Conservation (phyloP, 768 basidiomycete genomes). For the Trametopsis cervina region DNA sequence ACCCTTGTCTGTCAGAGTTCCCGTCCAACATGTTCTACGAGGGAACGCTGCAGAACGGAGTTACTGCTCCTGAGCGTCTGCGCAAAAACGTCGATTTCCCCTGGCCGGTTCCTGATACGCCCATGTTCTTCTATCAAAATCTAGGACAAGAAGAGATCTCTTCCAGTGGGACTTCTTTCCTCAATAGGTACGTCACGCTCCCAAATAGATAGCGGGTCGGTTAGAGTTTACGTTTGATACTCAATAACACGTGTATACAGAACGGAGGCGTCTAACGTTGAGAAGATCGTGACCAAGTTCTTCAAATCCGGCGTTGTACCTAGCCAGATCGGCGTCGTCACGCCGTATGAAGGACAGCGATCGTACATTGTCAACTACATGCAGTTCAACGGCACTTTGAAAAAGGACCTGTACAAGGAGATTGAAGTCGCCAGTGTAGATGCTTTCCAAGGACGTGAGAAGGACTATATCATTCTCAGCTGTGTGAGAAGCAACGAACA, state of each 20-base stretch:
- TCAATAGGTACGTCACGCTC: constrained; percentile 62
- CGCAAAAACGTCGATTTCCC: constrained; percentile 99
- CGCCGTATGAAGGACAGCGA: constrained; percentile 97
- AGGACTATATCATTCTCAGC: constrained; percentile 98
- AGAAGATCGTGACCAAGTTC: constrained; percentile 99
- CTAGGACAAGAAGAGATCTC: constrained; percentile 98
- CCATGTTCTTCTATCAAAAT: constrained; percentile 99
- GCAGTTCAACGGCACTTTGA: constrained; percentile 99
- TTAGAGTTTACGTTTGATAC: constrained; percentile 8
- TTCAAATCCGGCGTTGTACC: constrained; percentile 99
- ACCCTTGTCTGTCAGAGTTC: constrained; percentile 98
- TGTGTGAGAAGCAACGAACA: constrained; percentile 99
- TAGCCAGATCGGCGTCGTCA: constrained; percentile 94
- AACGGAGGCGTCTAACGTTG: constrained; percentile 97
- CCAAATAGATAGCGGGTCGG: too few relatives aligned
- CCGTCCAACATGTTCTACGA: constrained; percentile 99
- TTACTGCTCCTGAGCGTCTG: constrained; percentile 94
- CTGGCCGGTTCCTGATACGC: constrained; percentile 94
- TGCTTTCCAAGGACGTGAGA: constrained; percentile 98
- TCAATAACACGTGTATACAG: constrained; percentile 32
- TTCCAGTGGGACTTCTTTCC: constrained; percentile 95
- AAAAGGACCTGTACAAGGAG: constrained; percentile 99
- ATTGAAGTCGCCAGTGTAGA: constrained; percentile 99
- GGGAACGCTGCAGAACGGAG: constrained; percentile 96
- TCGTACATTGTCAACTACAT: constrained; percentile 99